Evolutionary conservation across 257 asterid genomes (phyloP).

Genomic region (Solanum dulcamara): DNA sequence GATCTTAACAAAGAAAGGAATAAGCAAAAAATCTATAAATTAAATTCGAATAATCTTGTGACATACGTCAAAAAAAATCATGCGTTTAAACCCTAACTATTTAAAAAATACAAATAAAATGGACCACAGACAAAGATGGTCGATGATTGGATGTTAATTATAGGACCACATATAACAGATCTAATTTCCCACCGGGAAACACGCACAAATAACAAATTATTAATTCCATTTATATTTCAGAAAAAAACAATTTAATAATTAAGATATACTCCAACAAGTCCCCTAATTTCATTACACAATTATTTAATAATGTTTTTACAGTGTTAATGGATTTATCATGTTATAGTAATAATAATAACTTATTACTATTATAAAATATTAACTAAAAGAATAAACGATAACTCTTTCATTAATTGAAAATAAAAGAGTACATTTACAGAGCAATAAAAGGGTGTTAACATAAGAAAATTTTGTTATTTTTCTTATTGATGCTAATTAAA

Average conservation of each 20-base stretch:
- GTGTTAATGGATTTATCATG: too few species aligned
- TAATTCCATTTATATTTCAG: neutral
- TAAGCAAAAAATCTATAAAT: neutral
- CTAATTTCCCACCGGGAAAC: neutral
- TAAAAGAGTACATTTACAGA: neutral
- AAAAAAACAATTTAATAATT: neutral
- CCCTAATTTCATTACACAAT: neutral
- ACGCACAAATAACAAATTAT: neutral
- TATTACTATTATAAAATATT: neutral
- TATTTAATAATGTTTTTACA: too few species aligned
- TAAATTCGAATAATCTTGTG: neutral
- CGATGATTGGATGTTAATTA: neutral
- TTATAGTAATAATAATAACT: too few species aligned
- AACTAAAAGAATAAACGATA: neutral
- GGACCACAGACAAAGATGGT: neutral
- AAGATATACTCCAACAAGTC: neutral
- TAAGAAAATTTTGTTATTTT: neutral
- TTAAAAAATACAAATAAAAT: neutral
- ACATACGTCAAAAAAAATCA: neutral
- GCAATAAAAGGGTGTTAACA: neutral
- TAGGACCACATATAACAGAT: neutral
- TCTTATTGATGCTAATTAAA: neutral
- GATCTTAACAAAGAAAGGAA: neutral
- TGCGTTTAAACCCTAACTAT: neutral
- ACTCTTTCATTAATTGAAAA: neutral